phyloP scores from a whole-genome alignment of 345 rosid species.

The Combretum micranthum region DNA sequence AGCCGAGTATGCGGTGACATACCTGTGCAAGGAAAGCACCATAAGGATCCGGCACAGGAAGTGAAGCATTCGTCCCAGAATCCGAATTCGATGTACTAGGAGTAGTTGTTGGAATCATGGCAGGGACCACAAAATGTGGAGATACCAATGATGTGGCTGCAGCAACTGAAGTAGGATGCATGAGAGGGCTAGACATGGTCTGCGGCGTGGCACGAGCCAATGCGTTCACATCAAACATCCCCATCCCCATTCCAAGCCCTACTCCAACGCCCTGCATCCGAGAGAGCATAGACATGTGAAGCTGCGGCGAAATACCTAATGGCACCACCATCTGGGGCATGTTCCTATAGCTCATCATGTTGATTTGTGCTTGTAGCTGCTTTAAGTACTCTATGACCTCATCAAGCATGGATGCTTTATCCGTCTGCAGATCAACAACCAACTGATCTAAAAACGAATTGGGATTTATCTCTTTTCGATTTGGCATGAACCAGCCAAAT shows the following conservation, averaged over 20 bases:
- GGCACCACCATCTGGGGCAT: slow-evolving; percentile 55
- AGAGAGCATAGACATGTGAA: slow-evolving; percentile 52
- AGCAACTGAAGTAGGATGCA: slow-evolving; percentile 12
- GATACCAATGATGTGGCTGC: slow-evolving; percentile 9
- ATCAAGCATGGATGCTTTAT: slow-evolving; percentile 92
- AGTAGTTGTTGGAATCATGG: slow-evolving; percentile 7
- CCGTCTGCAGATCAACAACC: slow-evolving; percentile 42
- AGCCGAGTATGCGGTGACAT: slow-evolving; percentile 2
- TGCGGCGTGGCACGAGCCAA: background rate
- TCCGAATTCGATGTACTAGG: slow-evolving; percentile 12
- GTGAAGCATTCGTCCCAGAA: slow-evolving; percentile 1
- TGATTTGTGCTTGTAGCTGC: slow-evolving; percentile 80
- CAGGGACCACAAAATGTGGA: slow-evolving; percentile 20
- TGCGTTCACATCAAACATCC: slow-evolving; percentile 20
- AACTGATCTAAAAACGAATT: no score
- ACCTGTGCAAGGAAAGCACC: slow-evolving; percentile 47
- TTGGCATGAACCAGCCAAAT: background rate
- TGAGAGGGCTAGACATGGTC: slow-evolving; percentile 8
- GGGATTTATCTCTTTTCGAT: no score
- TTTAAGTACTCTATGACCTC: slow-evolving; percentile 90
- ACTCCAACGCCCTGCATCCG: slow-evolving; percentile 30
- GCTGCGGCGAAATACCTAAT: slow-evolving; percentile 24
- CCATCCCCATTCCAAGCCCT: slow-evolving; percentile 30
- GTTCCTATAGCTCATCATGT: slow-evolving; percentile 69
- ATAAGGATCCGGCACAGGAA: slow-evolving; percentile 36